phyloP scores from a whole-genome alignment of 225 moss, liverwort and hornwort species.

The Marchantia paleacea region DNA sequence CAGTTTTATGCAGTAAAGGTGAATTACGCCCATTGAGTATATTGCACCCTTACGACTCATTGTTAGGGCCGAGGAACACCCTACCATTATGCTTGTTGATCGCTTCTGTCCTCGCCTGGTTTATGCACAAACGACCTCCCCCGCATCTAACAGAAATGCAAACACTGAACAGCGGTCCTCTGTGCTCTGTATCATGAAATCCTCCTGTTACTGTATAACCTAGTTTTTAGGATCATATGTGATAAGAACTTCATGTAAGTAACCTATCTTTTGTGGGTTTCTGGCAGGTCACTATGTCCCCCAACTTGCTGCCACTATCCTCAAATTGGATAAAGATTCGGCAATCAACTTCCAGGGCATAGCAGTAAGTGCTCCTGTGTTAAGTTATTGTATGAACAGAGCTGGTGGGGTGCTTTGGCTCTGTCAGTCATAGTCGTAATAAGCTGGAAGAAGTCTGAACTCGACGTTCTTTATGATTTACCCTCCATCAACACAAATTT shows the following conservation, averaged over 20 bases:
- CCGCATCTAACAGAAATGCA: too few relatives aligned
- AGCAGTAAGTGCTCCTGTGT: constrained; percentile 46
- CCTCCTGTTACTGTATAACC: too few relatives aligned
- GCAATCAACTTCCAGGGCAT: constrained; percentile 82
- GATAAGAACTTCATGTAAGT: neutral
- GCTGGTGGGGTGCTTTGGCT: neutral
- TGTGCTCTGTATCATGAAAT: too few relatives aligned
- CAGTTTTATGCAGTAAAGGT: too few relatives aligned
- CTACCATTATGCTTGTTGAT: neutral
- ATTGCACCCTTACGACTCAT: neutral
- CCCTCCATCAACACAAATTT: too few relatives aligned
- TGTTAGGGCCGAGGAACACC: neutral
- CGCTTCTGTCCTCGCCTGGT: neutral
- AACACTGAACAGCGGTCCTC: too few relatives aligned
- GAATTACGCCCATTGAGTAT: neutral
- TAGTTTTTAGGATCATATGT: too few relatives aligned
- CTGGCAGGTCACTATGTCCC: constrained; percentile 80
- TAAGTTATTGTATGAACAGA: neutral
- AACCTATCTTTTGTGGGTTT: neutral
- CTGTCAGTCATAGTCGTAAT: neutral
- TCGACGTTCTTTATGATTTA: too few relatives aligned
- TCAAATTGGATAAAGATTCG: constrained; percentile 66
- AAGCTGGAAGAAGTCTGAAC: too few relatives aligned
- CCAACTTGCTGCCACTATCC: constrained; percentile 64
- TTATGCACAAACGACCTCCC: too few relatives aligned